These are phyloP conservation scores for Nadsonia starkeyi-henricii DNA, from an alignment of 1,139 yeast species.

Conservation along the genomic window DNA sequence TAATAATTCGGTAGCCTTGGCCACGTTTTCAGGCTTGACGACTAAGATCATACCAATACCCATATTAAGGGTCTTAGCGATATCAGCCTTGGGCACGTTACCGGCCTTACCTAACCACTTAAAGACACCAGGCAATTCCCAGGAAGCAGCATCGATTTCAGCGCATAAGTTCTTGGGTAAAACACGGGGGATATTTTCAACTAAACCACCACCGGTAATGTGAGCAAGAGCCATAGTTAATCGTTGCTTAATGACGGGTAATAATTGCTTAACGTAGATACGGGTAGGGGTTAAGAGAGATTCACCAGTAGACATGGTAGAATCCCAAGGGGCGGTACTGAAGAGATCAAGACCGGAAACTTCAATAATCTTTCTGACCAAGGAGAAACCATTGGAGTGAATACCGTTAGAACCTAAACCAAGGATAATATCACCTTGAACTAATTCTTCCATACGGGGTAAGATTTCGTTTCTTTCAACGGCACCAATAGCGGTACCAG, in stretches of 20 bases:
- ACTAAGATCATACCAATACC: constrained; percentile 96
- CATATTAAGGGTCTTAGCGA: constrained; percentile 82
- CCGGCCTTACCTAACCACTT: constrained; percentile 91
- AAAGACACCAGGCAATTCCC: constrained; percentile 83
- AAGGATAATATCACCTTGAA: constrained; percentile 63
- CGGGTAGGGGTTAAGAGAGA: constrained; percentile 81
- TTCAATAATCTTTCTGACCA: constrained; percentile 89
- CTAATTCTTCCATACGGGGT: constrained; percentile 56
- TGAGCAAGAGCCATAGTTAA: constrained; percentile 82
- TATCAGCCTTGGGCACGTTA: constrained; percentile 71
- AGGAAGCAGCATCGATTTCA: constrained; percentile 55
- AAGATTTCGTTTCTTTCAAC: constrained; percentile 64
- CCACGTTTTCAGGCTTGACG: constrained; percentile 49
- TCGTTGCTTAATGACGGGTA: constrained; percentile 56
- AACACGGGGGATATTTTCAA: constrained; percentile 93
- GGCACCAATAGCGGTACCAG: constrained; percentile 99
- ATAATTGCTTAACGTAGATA: constrained; percentile 82
- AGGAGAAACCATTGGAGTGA: constrained; percentile 93
- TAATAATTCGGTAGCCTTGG: constrained; percentile 39
- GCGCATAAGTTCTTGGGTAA: constrained; percentile 74
- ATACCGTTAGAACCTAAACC: constrained; percentile 88
- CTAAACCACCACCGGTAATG: constrained; percentile 96
- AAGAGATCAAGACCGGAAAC: constrained; percentile 52
- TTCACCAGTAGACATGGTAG: constrained; percentile 64
- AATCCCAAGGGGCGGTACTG: constrained; percentile 77